phyloP scores from a whole-genome alignment of 257 asterid species.

The Solanum chiquidenum region DNA sequence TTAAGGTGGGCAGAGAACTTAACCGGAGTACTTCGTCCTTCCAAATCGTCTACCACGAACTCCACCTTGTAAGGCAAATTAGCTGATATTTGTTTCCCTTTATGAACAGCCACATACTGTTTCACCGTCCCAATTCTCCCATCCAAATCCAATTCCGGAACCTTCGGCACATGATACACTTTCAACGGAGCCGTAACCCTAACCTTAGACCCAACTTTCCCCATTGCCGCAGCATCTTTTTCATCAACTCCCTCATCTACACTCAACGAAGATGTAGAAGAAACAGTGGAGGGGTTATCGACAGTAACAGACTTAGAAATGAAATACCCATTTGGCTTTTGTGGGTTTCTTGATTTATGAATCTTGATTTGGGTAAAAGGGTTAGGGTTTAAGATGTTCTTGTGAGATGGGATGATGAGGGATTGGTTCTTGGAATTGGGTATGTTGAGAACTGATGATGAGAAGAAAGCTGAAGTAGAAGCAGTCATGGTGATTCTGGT shows the following conservation, averaged over 20 bases:
- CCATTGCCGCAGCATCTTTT: constrained; percentile 16
- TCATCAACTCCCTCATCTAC: constrained; percentile 14
- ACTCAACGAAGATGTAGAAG: constrained; percentile 18
- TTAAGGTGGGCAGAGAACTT: constrained; percentile 67
- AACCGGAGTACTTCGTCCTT: constrained; percentile 58
- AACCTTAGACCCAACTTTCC: constrained; percentile 42
- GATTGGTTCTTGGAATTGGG: constrained; percentile 14
- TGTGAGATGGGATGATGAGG: background rate
- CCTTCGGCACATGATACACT: constrained; percentile 80
- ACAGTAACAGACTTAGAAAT: constrained; percentile 15
- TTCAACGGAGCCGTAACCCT: constrained; percentile 63
- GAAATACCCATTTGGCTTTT: background rate
- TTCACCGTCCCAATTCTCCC: constrained; percentile 62
- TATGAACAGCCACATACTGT: constrained; percentile 65
- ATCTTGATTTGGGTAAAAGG: constrained; percentile 12
- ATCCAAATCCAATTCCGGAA: constrained; percentile 52
- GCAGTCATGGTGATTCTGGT: constrained; percentile 4
- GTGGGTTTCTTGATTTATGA: background rate
- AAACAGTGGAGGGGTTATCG: constrained; percentile 15
- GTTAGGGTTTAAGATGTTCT: constrained; percentile 4
- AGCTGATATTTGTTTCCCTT: constrained; percentile 72
- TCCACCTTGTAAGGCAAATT: constrained; percentile 82
- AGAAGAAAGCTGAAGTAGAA: constrained; percentile 3
- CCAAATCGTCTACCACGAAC: constrained; percentile 39
- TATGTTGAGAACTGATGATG: constrained; percentile 20